Conservation (phyloP, 768 basidiomycete species). For the Sarcodon aspratus region DNA sequence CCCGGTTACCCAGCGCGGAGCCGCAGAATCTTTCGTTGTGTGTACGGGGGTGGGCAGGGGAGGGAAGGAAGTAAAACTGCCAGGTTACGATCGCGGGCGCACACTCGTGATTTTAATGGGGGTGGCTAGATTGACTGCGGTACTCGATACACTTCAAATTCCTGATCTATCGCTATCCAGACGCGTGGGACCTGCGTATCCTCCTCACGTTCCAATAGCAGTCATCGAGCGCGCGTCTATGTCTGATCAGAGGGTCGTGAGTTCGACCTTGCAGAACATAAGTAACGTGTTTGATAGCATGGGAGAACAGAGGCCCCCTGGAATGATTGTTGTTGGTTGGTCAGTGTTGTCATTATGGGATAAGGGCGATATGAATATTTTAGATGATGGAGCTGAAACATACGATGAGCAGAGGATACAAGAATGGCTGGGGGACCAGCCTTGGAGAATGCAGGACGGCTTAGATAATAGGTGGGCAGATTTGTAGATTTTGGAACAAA, state of each 20-base stretch:
- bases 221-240: conserved; percentile 93
- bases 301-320: conserved; percentile 88
- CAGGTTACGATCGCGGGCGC: conserved; percentile 73
- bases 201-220: conserved; percentile 71
- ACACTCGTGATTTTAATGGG: conserved; percentile 92
- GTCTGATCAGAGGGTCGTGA: conserved; percentile 81
- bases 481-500: too few species aligned
- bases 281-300: conserved; percentile 56
- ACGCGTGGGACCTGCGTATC: conserved; percentile 53
- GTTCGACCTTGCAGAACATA: conserved; percentile 66
- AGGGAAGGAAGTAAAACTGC: conserved; percentile 76
- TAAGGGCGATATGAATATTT: conserved; percentile 54
- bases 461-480: conserved; percentile 31
- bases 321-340: conserved; percentile 96
- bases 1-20: conserved; percentile 94
- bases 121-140: conserved; percentile 70
- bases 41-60: conserved; percentile 90
- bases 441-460: conserved; percentile 61
- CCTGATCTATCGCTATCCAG: conserved; percentile 6
- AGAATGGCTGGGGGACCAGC: conserved; percentile 48
- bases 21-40: conserved; percentile 78
- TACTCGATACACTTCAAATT: conserved; percentile 48
- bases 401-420: conserved; percentile 34
- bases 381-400: conserved; percentile 43
- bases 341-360: conserved; percentile 69